phyloP scores from a whole-genome alignment of 2,329 filamentous ascomycete species.

The Penicillium sp. region DNA sequence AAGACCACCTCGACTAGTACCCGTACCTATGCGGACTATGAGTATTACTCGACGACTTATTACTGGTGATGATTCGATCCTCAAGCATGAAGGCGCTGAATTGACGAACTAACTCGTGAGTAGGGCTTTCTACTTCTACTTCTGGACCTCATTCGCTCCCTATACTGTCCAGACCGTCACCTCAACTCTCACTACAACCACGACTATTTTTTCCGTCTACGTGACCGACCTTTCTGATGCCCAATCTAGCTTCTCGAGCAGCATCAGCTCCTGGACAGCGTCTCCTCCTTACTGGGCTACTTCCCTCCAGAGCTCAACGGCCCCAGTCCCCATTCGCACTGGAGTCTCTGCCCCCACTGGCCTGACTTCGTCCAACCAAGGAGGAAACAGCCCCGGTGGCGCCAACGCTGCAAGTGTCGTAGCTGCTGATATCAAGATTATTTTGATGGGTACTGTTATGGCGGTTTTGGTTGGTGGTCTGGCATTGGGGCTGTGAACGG shows the following conservation, averaged over 20 bases:
- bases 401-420: constrained; percentile 1
- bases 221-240: constrained; percentile 18
- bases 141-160: constrained; percentile 26
- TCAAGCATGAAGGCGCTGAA: no score
- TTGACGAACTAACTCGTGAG: not conserved
- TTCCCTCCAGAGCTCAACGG: constrained; percentile 18
- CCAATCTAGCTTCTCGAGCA: constrained; percentile 8
- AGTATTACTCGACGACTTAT: constrained; percentile 27
- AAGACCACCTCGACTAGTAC: constrained; percentile 1
- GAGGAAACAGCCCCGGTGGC: not conserved
- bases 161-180: constrained; percentile 26
- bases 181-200: constrained; percentile 22
- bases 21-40: constrained; percentile 8
- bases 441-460: constrained; percentile 3
- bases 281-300: constrained; percentile 23
- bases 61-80: constrained; percentile 20
- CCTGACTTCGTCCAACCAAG: not conserved
- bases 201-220: constrained; percentile 22
- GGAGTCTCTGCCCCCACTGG: constrained; percentile 1
- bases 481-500: constrained; percentile 24
- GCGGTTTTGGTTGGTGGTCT: constrained; percentile 19
- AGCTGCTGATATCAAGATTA: not conserved
- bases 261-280: constrained; percentile 7
- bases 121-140: constrained; percentile 29
- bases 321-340: constrained; percentile 13